phyloP scores from a whole-genome alignment of 179 eudicot species.

The Sideroxylon spinosum region DNA sequence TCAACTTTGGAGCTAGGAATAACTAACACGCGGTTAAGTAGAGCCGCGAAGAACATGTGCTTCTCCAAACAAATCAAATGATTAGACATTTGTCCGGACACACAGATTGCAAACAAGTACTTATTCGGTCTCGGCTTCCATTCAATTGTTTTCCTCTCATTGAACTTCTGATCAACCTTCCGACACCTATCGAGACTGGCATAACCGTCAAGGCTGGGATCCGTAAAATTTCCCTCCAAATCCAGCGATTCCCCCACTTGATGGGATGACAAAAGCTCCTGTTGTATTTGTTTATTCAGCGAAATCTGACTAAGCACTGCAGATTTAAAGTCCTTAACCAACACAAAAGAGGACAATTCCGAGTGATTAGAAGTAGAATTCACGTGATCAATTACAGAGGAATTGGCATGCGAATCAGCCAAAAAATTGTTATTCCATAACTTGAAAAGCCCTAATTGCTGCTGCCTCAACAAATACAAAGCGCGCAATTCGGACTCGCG shows the following conservation, averaged over 20 bases:
- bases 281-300: conserved; percentile 63
- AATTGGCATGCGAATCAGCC: conserved; percentile 16
- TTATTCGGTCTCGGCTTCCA: conserved; percentile 74
- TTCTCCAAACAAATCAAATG: conserved; percentile 95
- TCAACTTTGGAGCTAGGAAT: conserved; percentile 85
- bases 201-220: conserved; percentile 27
- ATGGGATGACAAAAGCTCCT: conserved; percentile 61
- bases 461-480: conserved; percentile 56
- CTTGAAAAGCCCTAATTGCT: conserved; percentile 58
- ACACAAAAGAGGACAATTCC: no score
- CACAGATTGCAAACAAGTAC: conserved; percentile 76
- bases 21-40: conserved; percentile 68
- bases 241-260: conserved; percentile 31
- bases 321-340: conserved; percentile 42
- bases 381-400: conserved; percentile 19
- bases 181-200: conserved; percentile 40
- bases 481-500: conserved; percentile 67
- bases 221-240: conserved; percentile 37
- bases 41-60: conserved; percentile 95
- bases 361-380: conserved; percentile 24
- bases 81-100: conserved; percentile 94
- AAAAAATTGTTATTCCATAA: conserved; percentile 32
- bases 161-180: conserved; percentile 52
- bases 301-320: conserved; percentile 51
- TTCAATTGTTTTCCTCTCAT: conserved; percentile 60